These are phyloP conservation scores for Cercospora sp. DNA, from an alignment of 2,329 filamentous ascomycete species.

Conservation along the genomic window DNA sequence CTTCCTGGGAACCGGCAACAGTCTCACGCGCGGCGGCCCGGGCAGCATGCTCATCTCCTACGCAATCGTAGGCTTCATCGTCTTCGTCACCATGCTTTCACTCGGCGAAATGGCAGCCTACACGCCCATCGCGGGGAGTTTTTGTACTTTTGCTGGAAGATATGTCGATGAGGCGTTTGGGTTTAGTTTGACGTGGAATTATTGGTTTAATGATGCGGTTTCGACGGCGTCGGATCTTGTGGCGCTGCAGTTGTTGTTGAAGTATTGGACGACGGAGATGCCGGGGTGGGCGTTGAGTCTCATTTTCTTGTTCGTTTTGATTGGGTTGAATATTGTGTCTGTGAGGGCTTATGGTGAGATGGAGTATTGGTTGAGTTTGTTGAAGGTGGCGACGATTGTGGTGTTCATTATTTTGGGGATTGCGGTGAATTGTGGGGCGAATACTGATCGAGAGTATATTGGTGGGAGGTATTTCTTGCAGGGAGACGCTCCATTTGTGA, in stretches of 20 bases:
- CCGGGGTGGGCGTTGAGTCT: conserved; percentile 64
- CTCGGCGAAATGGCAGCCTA: conserved; percentile 83
- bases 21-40: conserved; percentile 54
- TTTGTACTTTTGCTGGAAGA: conserved; percentile 60
- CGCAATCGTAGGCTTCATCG: conserved; percentile 66
- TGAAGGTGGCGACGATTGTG: conserved; percentile 57
- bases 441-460: conserved; percentile 72
- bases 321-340: conserved; percentile 55
- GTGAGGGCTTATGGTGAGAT: conserved; percentile 55
- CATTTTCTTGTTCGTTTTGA: conserved; percentile 60
- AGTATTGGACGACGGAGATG: conserved; percentile 64
- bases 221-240: conserved; percentile 63
- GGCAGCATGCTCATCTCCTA: conserved; percentile 71
- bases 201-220: conserved; percentile 68
- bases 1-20: conserved; percentile 63
- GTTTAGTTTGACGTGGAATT: conserved; percentile 67
- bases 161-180: conserved; percentile 75
- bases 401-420: conserved; percentile 65
- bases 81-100: conserved; percentile 77
- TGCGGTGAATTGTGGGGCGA: conserved; percentile 61
- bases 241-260: conserved; percentile 58
- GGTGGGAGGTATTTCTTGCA: conserved; percentile 62
- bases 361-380: conserved; percentile 59
- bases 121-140: conserved; percentile 74
- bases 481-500: conserved; percentile 64